A percentile compares a stretch with the other conserved stretches of the same genome.
Evolutionary conservation across 2,329 filamentous ascomycete species (phyloP).

Genomic region (Phaeosphaeria sp.): DNA sequence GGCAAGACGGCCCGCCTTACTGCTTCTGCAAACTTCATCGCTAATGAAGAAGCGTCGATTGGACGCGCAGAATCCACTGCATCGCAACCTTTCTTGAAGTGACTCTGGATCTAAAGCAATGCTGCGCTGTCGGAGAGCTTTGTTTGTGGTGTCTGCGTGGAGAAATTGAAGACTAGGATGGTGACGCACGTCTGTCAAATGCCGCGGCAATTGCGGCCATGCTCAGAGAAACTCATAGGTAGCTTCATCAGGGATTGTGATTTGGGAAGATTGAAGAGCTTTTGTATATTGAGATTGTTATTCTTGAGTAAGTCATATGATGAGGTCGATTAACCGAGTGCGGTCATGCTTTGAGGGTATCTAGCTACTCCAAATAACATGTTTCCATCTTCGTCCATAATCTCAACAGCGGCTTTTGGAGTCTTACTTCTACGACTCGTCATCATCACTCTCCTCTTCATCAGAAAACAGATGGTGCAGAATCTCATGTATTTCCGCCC

Average conservation of each 20-base stretch:
- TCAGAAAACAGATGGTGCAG: constrained; percentile 10
- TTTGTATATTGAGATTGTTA: no score
- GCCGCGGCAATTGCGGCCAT: constrained; percentile 16
- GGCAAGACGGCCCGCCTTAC: constrained; percentile 34
- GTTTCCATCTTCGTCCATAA: neutral
- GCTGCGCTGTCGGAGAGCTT: neutral
- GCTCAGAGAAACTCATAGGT: no score
- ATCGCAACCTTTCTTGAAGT: no score
- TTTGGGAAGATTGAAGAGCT: no score
- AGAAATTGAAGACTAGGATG: neutral
- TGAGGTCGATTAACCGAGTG: neutral
- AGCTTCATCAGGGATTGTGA: no score
- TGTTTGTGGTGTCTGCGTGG: neutral
- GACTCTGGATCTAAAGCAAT: no score
- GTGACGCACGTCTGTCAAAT: constrained; percentile 9
- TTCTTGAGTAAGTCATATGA: no score
- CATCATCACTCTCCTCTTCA: neutral
- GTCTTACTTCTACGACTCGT: neutral
- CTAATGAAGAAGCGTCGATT: neutral
- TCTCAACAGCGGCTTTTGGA: neutral
- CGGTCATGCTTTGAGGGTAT: neutral
- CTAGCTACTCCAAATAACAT: neutral
- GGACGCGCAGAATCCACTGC: neutral
- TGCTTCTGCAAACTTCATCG: constrained; percentile 12
- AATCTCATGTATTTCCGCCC: neutral